phyloP scores from a whole-genome alignment of 164 flowering plant genomes.

The Protea cynaroides region DNA sequence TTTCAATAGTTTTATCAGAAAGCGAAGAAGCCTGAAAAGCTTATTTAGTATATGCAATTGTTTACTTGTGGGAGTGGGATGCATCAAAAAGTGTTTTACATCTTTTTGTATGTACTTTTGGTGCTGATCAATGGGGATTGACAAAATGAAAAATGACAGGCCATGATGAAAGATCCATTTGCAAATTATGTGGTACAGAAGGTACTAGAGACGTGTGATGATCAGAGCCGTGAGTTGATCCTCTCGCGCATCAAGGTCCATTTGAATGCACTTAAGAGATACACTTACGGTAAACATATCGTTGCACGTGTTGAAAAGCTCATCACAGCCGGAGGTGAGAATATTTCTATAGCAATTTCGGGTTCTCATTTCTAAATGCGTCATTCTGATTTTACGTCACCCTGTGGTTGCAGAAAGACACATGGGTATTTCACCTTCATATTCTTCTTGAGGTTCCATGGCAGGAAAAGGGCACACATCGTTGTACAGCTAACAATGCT shows the following conservation, averaged over 20 bases:
- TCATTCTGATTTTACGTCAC: too few relatives aligned
- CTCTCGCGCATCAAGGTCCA: constrained; percentile 80
- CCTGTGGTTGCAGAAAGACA: constrained; percentile 40
- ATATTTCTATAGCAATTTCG: not conserved
- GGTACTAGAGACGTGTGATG: constrained; percentile 78
- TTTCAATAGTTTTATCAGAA: too few relatives aligned
- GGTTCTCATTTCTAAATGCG: too few relatives aligned
- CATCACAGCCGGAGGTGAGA: constrained; percentile 68
- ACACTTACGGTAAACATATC: constrained; percentile 83
- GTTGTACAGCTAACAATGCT: constrained; percentile 47
- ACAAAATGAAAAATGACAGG: constrained; percentile 34
- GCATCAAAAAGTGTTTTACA: not conserved
- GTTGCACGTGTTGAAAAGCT: constrained; percentile 91
- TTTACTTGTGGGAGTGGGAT: too few relatives aligned
- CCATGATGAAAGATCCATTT: constrained; percentile 95
- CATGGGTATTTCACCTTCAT: constrained; percentile 32
- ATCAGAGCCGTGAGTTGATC: constrained; percentile 59
- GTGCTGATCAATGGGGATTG: not conserved
- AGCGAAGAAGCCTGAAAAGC: too few relatives aligned
- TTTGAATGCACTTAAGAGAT: constrained; percentile 63
- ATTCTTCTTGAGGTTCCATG: constrained; percentile 14
- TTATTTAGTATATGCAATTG: too few relatives aligned
- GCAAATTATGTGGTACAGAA: constrained; percentile 92
- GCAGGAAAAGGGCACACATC: not conserved
- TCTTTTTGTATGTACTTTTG: not conserved